Evolutionary conservation across 768 basidiomycete genomes (phyloP).

Genomic region (Phanerodontia chrysosporium): DNA sequence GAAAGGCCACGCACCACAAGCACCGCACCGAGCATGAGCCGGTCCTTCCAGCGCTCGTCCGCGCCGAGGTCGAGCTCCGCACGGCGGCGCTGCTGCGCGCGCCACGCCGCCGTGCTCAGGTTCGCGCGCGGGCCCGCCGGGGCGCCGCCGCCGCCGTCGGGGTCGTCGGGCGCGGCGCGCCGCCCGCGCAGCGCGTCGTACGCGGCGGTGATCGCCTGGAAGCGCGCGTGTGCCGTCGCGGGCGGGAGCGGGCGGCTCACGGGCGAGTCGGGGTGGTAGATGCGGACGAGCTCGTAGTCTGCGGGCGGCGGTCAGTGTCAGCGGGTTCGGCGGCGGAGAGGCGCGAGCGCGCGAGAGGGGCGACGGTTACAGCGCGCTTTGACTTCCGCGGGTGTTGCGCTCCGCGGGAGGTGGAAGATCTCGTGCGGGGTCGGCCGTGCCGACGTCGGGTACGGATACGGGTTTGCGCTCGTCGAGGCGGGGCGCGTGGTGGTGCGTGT

Average conservation of each 20-base stretch:
- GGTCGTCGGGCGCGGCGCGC: slow-evolving; percentile 7
- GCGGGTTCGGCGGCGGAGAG: too few relatives aligned
- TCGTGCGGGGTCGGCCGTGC: slow-evolving; percentile 34
- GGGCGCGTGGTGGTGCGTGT: too few relatives aligned
- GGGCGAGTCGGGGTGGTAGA: slow-evolving; percentile 75
- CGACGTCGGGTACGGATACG: slow-evolving; percentile 30
- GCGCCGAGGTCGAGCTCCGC: slow-evolving; percentile 43
- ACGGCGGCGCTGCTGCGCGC: slow-evolving; percentile 29
- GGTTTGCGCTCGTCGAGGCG: slow-evolving; percentile 25
- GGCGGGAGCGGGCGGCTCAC: slow-evolving; percentile 37
- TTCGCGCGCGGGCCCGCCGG: slow-evolving; percentile 19
- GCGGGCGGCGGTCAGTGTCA: neutral
- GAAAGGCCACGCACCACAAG: slow-evolving; percentile 36
- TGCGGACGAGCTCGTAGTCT: slow-evolving; percentile 79
- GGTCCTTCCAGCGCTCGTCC: slow-evolving; percentile 69
- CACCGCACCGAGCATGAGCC: slow-evolving; percentile 51
- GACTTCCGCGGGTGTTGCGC: slow-evolving; percentile 30
- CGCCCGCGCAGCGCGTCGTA: slow-evolving; percentile 62
- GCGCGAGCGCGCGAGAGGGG: slow-evolving; percentile 4
- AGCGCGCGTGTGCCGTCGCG: slow-evolving; percentile 55
- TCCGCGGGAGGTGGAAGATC: slow-evolving; percentile 36
- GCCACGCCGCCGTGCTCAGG: slow-evolving; percentile 36
- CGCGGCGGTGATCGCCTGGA: slow-evolving; percentile 64
- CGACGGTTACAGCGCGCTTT: slow-evolving; percentile 34
- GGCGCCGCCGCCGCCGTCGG: slow-evolving; percentile 14